These are phyloP conservation scores for Fraxinus velutina DNA, from an alignment of 305 asterid species.

Conservation along the genomic window DNA sequence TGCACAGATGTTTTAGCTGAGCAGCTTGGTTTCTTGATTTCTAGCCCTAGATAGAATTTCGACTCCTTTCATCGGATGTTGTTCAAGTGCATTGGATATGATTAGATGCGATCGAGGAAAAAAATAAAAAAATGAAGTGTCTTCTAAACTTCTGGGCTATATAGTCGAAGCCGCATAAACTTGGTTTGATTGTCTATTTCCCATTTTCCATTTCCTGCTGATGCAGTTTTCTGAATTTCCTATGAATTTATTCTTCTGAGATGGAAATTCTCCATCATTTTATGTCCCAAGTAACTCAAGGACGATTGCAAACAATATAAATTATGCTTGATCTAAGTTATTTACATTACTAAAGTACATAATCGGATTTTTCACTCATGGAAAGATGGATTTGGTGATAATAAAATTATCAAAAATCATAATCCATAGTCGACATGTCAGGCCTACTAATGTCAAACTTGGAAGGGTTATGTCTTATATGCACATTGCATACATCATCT, in stretches of 20 bases:
- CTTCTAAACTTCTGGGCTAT: background rate
- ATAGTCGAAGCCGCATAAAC: background rate
- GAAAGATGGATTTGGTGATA: too few species aligned
- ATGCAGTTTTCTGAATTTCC: background rate
- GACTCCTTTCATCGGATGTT: background rate
- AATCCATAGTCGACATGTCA: background rate
- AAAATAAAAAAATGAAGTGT: background rate
- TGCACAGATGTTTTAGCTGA: background rate
- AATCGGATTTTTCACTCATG: too few species aligned
- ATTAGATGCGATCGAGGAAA: background rate
- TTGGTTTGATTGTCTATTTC: background rate
- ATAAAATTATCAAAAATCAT: too few species aligned
- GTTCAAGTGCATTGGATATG: background rate
- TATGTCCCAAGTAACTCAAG: background rate
- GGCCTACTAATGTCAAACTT: background rate
- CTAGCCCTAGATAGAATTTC: constrained; percentile 6
- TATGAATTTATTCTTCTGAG: background rate
- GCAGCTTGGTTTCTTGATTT: constrained; percentile 29
- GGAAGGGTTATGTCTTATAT: too few species aligned
- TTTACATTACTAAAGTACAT: background rate
- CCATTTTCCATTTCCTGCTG: background rate
- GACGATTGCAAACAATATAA: too few species aligned
- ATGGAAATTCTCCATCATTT: background rate
- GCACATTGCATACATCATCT: background rate
- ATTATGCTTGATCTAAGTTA: too few species aligned